Conservation (phyloP, 2,329 filamentous ascomycete species). For the Microcyclospora pomicola region DNA sequence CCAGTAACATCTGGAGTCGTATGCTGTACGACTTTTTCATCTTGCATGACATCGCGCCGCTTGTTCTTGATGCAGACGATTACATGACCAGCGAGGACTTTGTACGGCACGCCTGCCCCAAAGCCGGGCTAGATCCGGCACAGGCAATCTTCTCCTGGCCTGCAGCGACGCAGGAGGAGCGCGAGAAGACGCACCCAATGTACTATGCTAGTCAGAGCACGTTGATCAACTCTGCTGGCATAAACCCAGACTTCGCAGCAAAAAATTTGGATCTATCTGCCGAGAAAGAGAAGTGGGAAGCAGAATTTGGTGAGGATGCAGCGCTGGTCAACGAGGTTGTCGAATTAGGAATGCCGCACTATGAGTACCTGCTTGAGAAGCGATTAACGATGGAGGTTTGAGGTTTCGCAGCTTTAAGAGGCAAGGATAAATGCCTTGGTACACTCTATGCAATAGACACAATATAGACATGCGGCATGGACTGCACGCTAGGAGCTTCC, state of each 20-base stretch:
- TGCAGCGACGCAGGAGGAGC: background rate
- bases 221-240: slow-evolving; percentile 19
- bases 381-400: slow-evolving; percentile 5
- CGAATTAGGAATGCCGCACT: slow-evolving; percentile 25
- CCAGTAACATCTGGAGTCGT: slow-evolving; percentile 21
- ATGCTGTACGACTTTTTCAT: slow-evolving; percentile 24
- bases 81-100: slow-evolving; percentile 21
- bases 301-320: slow-evolving; percentile 13
- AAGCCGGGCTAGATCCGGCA: slow-evolving; percentile 21
- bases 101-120: slow-evolving; percentile 15
- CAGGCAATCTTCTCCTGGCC: slow-evolving; percentile 13
- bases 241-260: slow-evolving; percentile 21
- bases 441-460: too few relatives aligned
- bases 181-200: slow-evolving; percentile 3
- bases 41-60: slow-evolving; percentile 11
- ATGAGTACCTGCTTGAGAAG: slow-evolving; percentile 20
- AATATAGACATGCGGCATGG: too few relatives aligned
- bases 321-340: slow-evolving; percentile 8
- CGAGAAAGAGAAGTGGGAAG: slow-evolving; percentile 23
- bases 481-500: too few relatives aligned
- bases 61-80: slow-evolving; percentile 27
- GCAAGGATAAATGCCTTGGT: background rate
- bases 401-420: background rate
- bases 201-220: slow-evolving; percentile 16
- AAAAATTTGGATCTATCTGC: slow-evolving; percentile 19